Base-by-base conservation (phyloP, 331 rosid genomes). In the Telfairia occidentalis region DNA sequence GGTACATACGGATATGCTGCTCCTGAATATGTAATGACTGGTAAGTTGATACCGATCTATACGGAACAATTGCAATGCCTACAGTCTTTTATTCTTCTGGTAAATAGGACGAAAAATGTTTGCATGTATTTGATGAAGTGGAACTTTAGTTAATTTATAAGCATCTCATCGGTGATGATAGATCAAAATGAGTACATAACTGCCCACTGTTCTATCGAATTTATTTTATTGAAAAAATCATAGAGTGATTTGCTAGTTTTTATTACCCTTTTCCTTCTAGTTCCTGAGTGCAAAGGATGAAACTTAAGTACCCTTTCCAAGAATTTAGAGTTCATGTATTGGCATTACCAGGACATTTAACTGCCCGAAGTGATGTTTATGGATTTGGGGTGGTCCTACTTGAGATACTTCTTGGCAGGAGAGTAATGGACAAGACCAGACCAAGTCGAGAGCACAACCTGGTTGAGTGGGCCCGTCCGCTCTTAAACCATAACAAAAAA, bases 301-400 rank as follows among this genome's bases (percentile, higher is more conserved):
- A 43, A 45, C 74, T 43, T 69, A 13, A 69, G 74, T 69, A 45
- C 74, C 10, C 38, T 43, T 69, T 69, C 38, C 74, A 26, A 43
- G 40, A 45, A 70, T 29, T 70, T 70, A 70, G 75, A 70, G 75
- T 46, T 58, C 58, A 45, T 70, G 58, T 70, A 16, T 45, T 70
- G 75, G 3, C 58, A 70, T 70, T 70, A 70, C 58, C 96, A 92
- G 98, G 98, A 74, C 98, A 92, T 90, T 82, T 92, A 78, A 92
- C 98, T 0, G 97, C 98, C 73, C 84, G 98, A 75, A 92, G 98
- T 23, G 98, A 92, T 81, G 96, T 92, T 46, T 92, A 89, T 78
- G 98, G 98, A 79, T 92, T 90, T 78, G 98, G 98, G 81, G 98
- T 92, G 10, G 98, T 92, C 65, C 75, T 70, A 70, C 75, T 70